These are phyloP conservation scores for Dothideomycetes sp. DNA, from an alignment of 2,329 filamentous ascomycete species.

Conservation along the genomic window DNA sequence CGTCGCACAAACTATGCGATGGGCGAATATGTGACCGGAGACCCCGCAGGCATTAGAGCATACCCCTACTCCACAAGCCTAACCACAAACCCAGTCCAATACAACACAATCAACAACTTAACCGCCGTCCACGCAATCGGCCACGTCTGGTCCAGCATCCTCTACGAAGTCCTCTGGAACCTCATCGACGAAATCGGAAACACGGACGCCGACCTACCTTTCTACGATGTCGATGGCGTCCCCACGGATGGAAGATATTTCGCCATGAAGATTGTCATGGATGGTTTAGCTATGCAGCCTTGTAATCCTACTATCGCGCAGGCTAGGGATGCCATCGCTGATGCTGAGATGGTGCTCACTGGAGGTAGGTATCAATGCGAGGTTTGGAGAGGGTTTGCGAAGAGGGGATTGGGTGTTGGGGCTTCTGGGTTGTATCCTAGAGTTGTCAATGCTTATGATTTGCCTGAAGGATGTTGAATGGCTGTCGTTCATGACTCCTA, in stretches of 20 bases:
- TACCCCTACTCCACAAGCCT: constrained; percentile 45
- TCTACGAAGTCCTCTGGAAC: constrained; percentile 52
- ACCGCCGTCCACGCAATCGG: constrained; percentile 41
- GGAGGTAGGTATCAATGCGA: constrained; percentile 42
- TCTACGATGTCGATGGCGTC: constrained; percentile 35
- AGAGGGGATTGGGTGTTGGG: constrained; percentile 48
- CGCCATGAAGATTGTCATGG: constrained; percentile 44
- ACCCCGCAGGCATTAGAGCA: constrained; percentile 38
- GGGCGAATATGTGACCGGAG: constrained; percentile 42
- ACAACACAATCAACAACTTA: constrained; percentile 27
- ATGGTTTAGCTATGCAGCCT: constrained; percentile 44
- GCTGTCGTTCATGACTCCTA: no score
- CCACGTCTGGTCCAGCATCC: constrained; percentile 43
- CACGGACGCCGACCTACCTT: constrained; percentile 35
- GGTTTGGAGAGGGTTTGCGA: constrained; percentile 49
- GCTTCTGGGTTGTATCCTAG: no score
- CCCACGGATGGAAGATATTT: constrained; percentile 47
- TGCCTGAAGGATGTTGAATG: no score
- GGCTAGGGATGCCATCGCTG: constrained; percentile 47
- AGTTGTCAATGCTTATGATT: no score
- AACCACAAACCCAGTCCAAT: constrained; percentile 43
- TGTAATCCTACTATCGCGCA: constrained; percentile 47
- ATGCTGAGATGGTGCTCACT: constrained; percentile 45
- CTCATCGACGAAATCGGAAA: constrained; percentile 48
- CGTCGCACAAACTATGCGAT: constrained; percentile 40